Evolutionary conservation across 1,284 basidiomycete genomes (phyloP), one percentile per base, ranked within the genome.

Genomic region (Apiotrichum laibachii): DNA sequence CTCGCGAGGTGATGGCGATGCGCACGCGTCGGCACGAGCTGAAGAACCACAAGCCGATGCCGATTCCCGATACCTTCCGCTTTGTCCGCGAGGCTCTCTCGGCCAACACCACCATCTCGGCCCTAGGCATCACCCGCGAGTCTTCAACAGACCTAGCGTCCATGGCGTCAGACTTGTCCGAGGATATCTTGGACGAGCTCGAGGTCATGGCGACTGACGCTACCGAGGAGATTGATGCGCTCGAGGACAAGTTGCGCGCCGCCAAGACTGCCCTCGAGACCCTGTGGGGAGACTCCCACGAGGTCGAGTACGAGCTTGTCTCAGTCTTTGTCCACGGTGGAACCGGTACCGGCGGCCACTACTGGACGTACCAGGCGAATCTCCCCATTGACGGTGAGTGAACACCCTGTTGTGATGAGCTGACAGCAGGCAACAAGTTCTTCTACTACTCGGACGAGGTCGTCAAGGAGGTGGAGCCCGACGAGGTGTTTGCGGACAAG

Each of bases 251-350:
- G 2, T 82, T 86, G 8, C 77, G 79, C 11, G 70, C 70, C 46
- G 81, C 90, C 64, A 92, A 92, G 75, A 76, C 80, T 15, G 83
- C 87, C 57, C 78, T 96, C 49, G 89, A 94, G 65, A 77, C 77
- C 2, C 71, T 94, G 10, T 99, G 96, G 96, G 79, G 79, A 44
- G 85, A 85, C 63, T 85, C 86, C 55, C 81, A 55, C 9, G 79
- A 84, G 33, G 85, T 85, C 26, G 86, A 88, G 53, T 99, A 98
- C 73, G 90, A 95, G 70, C 83, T 99, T 44, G 92, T 91, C 0
- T 90, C 91, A 15, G 94, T 98, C 15, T 99, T 98, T 79, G 90
- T 98, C 68, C 95, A 99, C 77, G 88, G 95, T 43, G 93, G 92
- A 90, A 72, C 69, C 8, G 67, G 71, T 47, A 71, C 71, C 1